Evolutionary conservation across 345 rosid species (phyloP), one percentile per base, ranked within the genome.

Genomic region (Salix koriyanagi): DNA sequence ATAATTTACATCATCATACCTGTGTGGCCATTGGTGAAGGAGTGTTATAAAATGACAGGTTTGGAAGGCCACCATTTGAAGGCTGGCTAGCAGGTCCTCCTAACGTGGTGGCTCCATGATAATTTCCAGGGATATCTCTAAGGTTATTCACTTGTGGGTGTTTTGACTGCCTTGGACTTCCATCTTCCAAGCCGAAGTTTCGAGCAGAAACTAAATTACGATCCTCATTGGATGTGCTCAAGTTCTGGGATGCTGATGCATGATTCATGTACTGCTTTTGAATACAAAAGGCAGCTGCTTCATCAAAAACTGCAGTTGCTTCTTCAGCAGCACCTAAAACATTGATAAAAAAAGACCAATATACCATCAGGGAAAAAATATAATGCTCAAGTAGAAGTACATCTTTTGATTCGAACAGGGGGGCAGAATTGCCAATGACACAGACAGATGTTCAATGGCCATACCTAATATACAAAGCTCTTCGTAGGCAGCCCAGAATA

Each of bases 401-500:
- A 4, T 69, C 11, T 5, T 21, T 4, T n/a, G 48, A 74, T 56
- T 41, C 30, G 42, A 70, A 61, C 21, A 5, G 4, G 26, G 54
- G 69, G 41, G 67, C 14, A 32, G 72, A 64, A 81, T 26, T 68
- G 30, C 23, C 37, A 75, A 34, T 16, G 44, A 69, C 69, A 28
- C 23, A 32, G 56, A 74, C 50, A 69, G 44, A 36, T 18, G 30
- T 46, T 76, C 76, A 70, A 58, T 70, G 14, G 69, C 80, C 87
- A 81, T 11, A 96, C 99, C 99, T 92, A 96, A 83, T 61, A 87
- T 72, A 79, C 99, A 93, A 68, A 96, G 86, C 82, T 96, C 98
- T 83, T 96, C 98, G 67, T 91, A 96, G 65, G 99, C 98, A 70
- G 89, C 88, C 99, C 99, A 96, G 70, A 91, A 87, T 76, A 96